These are phyloP conservation scores for Neofusicoccum kwambonambiense DNA, from an alignment of 2,329 filamentous ascomycete species.

Conservation along the genomic window DNA sequence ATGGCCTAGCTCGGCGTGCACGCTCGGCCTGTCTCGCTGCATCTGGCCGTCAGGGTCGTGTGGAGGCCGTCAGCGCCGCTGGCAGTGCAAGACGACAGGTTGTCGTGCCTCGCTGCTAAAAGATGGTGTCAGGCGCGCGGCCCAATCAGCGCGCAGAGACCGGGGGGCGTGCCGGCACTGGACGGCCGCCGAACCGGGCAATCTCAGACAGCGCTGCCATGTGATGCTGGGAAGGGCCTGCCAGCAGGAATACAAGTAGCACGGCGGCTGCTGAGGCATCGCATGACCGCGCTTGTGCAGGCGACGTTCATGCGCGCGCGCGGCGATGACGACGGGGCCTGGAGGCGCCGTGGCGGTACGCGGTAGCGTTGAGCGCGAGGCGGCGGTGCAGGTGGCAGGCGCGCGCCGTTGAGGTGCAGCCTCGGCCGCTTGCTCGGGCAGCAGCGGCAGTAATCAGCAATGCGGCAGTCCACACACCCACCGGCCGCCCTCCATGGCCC, in stretches of 20 bases:
- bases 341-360: background rate
- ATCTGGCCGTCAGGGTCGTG: slow-evolving; percentile 7
- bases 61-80: slow-evolving; percentile 9
- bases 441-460: background rate
- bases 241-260: slow-evolving; percentile 16
- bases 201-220: slow-evolving; percentile 13
- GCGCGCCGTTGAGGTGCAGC: background rate
- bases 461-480: background rate
- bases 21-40: slow-evolving; percentile 2
- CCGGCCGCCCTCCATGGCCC: background rate
- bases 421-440: slow-evolving; percentile 7
- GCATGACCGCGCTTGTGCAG: slow-evolving; percentile 18
- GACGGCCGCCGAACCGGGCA: slow-evolving; percentile 4
- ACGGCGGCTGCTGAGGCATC: slow-evolving; percentile 19
- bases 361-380: background rate
- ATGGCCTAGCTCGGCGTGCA: slow-evolving; percentile 13
- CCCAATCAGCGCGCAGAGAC: slow-evolving; percentile 6
- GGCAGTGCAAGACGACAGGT: slow-evolving; percentile 15
- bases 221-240: slow-evolving; percentile 10
- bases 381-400: background rate
- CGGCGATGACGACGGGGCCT: background rate
- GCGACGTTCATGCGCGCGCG: slow-evolving; percentile 6
- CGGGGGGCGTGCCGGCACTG: slow-evolving; percentile 1
- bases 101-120: slow-evolving; percentile 14
- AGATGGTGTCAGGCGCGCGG: background rate